A percentile compares a stretch with the other conserved stretches of the same genome.
Conservation (phyloP, 108 stramenopile genomes). For the Conticribra weissflogii region DNA sequence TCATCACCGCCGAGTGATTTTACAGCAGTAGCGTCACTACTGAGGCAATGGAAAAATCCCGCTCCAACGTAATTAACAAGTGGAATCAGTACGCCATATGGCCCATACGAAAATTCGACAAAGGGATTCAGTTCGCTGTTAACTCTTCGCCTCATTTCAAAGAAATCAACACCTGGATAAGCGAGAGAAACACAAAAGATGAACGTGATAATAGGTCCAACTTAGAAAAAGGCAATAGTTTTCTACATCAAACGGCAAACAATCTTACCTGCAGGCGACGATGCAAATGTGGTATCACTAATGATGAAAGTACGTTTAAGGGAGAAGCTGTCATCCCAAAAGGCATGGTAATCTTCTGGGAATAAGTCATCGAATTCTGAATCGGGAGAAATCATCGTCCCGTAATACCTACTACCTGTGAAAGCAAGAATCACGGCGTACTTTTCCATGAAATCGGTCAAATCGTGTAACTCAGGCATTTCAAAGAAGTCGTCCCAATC, state of each 20-base stretch:
- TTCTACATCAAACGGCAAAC: background rate
- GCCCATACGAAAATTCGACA: slow-evolving; percentile 3
- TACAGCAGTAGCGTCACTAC: background rate
- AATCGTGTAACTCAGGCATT: slow-evolving; percentile 16
- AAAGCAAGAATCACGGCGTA: slow-evolving; percentile 28
- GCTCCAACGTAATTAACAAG: slow-evolving; percentile 2
- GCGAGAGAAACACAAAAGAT: background rate
- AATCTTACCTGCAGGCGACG: background rate
- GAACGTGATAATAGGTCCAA: background rate
- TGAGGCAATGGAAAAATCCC: slow-evolving; percentile 17
- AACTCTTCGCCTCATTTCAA: background rate
- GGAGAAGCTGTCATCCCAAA: background rate
- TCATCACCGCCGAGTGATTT: background rate
- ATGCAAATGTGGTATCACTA: background rate
- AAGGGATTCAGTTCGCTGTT: background rate
- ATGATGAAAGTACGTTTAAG: background rate
- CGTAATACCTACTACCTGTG: slow-evolving; percentile 27
- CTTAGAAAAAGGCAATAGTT: background rate
- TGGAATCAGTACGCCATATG: slow-evolving; percentile 13
- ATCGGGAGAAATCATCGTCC: slow-evolving; percentile 20
- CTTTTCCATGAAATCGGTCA: slow-evolving; percentile 32
- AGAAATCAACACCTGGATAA: background rate
- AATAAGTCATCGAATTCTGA: slow-evolving; percentile 11
- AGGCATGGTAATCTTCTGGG: slow-evolving; percentile 21
- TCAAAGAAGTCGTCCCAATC: slow-evolving; percentile 38